A percentile compares a stretch with the other conserved stretches of the same genome.
These are phyloP conservation scores for Eucalyptus polyanthemos DNA, from an alignment of 345 rosid genomes.

Conservation along the genomic window DNA sequence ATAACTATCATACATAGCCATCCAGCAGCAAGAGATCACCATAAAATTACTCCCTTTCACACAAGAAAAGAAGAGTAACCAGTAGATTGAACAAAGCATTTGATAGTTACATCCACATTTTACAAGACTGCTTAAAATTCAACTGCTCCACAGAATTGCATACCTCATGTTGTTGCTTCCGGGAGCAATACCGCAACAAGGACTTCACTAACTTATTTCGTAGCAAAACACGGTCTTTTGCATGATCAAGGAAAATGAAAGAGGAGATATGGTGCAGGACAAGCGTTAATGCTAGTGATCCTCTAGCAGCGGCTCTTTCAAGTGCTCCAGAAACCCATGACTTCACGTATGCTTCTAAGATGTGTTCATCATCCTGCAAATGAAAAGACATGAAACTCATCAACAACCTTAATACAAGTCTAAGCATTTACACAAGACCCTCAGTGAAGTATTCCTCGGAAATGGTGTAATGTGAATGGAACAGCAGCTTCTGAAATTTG, in stretches of 20 bases:
- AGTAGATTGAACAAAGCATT: background rate
- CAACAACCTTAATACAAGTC: background rate
- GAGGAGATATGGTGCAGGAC: conserved; percentile 62
- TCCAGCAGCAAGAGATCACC: too few species aligned
- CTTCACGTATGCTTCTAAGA: conserved; percentile 66
- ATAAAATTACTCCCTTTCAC: background rate
- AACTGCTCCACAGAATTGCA: background rate
- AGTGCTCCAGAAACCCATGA: conserved; percentile 74
- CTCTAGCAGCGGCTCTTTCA: conserved; percentile 56
- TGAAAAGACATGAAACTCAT: background rate
- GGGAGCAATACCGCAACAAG: conserved; percentile 58
- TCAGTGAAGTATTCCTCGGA: background rate
- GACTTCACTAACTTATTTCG: conserved; percentile 53
- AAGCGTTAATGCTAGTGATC: conserved; percentile 47
- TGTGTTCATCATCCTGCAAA: conserved; percentile 54
- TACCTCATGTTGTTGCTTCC: conserved; percentile 60
- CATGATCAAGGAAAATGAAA: conserved; percentile 26
- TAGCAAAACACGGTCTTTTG: conserved; percentile 11
- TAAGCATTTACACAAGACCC: background rate
- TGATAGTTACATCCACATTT: background rate
- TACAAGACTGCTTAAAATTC: background rate
- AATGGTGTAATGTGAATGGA: background rate
- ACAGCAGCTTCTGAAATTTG: background rate
- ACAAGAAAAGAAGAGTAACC: background rate
- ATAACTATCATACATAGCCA: too few species aligned